phyloP scores from a whole-genome alignment of 2,329 filamentous ascomycete genomes.

The Phaeosphaeria sp. region DNA sequence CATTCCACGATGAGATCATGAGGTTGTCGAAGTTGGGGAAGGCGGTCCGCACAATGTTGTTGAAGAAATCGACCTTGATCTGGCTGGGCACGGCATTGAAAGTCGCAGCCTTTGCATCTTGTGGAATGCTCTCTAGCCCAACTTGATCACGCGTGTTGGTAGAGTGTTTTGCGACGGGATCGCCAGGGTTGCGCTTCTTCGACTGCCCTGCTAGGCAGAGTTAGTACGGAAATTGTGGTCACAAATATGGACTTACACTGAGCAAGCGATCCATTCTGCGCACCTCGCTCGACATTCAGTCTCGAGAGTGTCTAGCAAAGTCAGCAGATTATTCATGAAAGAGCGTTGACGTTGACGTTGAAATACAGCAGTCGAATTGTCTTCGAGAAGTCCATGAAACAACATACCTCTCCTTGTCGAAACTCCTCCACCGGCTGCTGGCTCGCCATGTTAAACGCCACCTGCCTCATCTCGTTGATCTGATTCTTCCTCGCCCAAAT shows the following conservation, averaged over 20 bases:
- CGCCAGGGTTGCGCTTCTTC: slow-evolving; percentile 14
- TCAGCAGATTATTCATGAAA: not conserved
- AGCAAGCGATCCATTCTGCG: slow-evolving; percentile 1
- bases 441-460: slow-evolving; percentile 23
- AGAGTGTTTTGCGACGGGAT: slow-evolving; percentile 25
- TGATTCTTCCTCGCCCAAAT: slow-evolving; percentile 24
- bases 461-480: slow-evolving; percentile 33
- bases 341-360: not conserved
- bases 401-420: slow-evolving; percentile 31
- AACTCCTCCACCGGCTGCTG: slow-evolving; percentile 16
- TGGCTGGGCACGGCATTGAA: slow-evolving; percentile 30
- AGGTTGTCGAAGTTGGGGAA: slow-evolving; percentile 41
- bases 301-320: slow-evolving; percentile 20
- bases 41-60: slow-evolving; percentile 29
- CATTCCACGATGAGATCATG: slow-evolving; percentile 41
- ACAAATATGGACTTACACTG: slow-evolving; percentile 7
- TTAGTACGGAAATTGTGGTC: not conserved
- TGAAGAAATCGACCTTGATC: slow-evolving; percentile 37
- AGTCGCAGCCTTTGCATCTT: slow-evolving; percentile 25
- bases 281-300: slow-evolving; percentile 12
- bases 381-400: not conserved
- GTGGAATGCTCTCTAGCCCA: slow-evolving; percentile 28
- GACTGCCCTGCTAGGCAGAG: slow-evolving; percentile 3
- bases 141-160: slow-evolving; percentile 34
- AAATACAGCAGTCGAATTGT: not conserved